Conservation (phyloP, 176 grass and related monocot species). For the Elymus sibiricus region DNA sequence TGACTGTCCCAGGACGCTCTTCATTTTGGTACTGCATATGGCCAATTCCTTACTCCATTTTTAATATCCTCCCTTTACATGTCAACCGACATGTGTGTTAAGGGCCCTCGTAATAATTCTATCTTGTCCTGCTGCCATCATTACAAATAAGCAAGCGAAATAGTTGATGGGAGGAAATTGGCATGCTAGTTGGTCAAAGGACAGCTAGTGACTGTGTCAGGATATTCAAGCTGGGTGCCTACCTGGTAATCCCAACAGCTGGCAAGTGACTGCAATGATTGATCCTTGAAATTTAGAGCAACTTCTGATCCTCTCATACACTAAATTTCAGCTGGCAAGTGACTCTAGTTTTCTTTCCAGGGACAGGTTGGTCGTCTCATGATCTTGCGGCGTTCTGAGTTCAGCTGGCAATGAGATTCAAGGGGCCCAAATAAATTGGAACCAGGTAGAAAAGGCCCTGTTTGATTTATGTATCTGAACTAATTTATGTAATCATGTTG, state of each 20-base stretch:
- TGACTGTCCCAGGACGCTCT: conserved; percentile 18
- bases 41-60: not conserved
- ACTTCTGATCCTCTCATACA: not conserved
- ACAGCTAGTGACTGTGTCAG: conserved; percentile 35
- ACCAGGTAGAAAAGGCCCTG: not conserved
- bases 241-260: conserved; percentile 18
- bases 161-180: conserved; percentile 20
- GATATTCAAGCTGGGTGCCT: conserved; percentile 30
- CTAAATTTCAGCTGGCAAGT: not conserved
- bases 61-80: conserved; percentile 18
- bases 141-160: conserved; percentile 29
- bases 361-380: conserved; percentile 9
- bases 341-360: not conserved
- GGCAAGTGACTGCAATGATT: conserved; percentile 24
- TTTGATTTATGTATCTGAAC: not conserved
- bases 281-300: conserved; percentile 18
- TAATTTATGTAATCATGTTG: not conserved
- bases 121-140: conserved; percentile 18
- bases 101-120: conserved; percentile 4
- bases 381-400: not conserved
- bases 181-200: conserved; percentile 32
- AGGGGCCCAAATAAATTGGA: not conserved
- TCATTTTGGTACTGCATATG: conserved; percentile 17
- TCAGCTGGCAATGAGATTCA: not conserved
- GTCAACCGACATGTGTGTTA: conserved; percentile 13